Percentiles rank a stretch among this genome's conserved stretches.
These are phyloP conservation scores for Aureobasidium leucospermi DNA, from an alignment of 2,329 filamentous ascomycete genomes.

Conservation along the genomic window DNA sequence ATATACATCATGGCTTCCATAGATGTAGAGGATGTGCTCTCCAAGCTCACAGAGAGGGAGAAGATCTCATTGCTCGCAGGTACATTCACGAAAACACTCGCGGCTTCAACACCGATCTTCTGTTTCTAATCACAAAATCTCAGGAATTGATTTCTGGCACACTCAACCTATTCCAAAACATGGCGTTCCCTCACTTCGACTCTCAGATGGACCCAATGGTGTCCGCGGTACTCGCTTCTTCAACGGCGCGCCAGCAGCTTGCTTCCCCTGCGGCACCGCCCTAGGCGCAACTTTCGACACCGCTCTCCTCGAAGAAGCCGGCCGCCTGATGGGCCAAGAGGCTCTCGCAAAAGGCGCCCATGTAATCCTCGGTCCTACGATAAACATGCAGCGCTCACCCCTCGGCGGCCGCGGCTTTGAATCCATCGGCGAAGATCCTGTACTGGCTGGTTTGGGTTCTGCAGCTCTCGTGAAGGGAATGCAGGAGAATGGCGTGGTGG, in stretches of 20 bases:
- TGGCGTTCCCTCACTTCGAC: conserved; percentile 56
- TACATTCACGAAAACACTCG: background rate
- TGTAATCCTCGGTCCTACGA: conserved; percentile 67
- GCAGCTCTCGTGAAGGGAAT: conserved; percentile 55
- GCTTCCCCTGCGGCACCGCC: conserved; percentile 72
- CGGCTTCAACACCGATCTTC: no score
- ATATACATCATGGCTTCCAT: conserved; percentile 11
- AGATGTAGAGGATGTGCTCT: conserved; percentile 25
- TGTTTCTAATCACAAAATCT: background rate
- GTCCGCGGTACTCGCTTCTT: conserved; percentile 63
- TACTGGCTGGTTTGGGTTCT: conserved; percentile 65
- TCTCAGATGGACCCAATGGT: conserved; percentile 64
- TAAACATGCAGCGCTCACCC: conserved; percentile 75
- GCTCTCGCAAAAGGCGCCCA: conserved; percentile 65
- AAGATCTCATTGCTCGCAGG: conserved; percentile 27
- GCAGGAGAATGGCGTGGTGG: conserved; percentile 65
- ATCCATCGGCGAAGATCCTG: conserved; percentile 77
- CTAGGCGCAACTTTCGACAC: conserved; percentile 75
- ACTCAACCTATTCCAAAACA: conserved; percentile 54
- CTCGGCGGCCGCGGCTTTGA: conserved; percentile 82
- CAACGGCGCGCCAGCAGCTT: conserved; percentile 56
- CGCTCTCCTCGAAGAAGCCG: conserved; percentile 60
- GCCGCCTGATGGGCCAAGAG: conserved; percentile 64
- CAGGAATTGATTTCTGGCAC: conserved; percentile 62
- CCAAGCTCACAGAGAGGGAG: conserved; percentile 23